Base-by-base conservation (phyloP, 768 basidiomycete species). In the Tulasnella sp. region DNA sequence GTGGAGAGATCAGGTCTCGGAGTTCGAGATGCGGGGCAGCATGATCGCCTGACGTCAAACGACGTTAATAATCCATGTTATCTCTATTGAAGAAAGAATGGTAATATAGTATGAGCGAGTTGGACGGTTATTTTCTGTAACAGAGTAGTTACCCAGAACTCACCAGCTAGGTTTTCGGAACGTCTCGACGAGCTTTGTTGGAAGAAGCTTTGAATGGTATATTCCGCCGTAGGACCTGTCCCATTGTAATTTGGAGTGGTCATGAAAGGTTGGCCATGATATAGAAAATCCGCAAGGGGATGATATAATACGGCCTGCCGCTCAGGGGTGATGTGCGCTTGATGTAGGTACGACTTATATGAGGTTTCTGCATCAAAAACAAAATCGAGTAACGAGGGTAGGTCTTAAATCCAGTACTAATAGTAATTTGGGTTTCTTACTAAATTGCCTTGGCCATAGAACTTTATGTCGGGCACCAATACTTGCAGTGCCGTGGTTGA, bases 351-450 rank as follows among this genome's bases (percentile, higher is more conserved):
- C 15, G 61, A 67, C 61, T 67, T 35, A 26, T 29, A 67, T 35
- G 61, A 67, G 15, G 32, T 13, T 67, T 18, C 61, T 67, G 29
- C 5, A 13, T 15, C 29, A 67, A n/a, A 23, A n/a, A 13, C 0
- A 18, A 67, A 35, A 29, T 15, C 13, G 57, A 61, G 20, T 61
- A 29, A 29, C 57, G 9, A 15, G 32, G 26, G 13, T 67, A 67
- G 32, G 1, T 0, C 5, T 5, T 23, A 0, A 15, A 4, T n/a
- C 3, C 6, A n/a, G 6, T 20, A n/a, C 6, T 20, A 6, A 1
- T 51, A n/a, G 20, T 0, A 67, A 35, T 26, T 5, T 3, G 55
- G 3, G 23, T 57, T 61, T 1, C 61, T 67, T 67, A 67, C 61
- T 67, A 26, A 67, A 35, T 35, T 67, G 0, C 35, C 26, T 32